Conservation (phyloP, 208 protist genomes). For the Wallacemonas sp. region DNA sequence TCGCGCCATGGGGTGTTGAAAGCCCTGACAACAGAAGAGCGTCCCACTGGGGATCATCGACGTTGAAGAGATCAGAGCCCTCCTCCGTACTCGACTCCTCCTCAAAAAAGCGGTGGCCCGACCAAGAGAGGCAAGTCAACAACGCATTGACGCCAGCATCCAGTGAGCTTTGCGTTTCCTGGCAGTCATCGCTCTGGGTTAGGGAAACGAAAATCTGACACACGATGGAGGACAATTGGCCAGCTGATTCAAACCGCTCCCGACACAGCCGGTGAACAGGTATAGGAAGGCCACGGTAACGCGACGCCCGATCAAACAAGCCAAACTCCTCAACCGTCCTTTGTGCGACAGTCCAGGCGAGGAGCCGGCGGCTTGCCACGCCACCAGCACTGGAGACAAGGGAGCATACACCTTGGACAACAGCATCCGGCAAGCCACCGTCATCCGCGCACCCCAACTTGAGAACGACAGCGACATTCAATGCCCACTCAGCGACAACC, state of each 20-base stretch:
- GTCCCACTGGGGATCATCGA: constrained; percentile 54
- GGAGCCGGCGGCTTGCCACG: constrained; percentile 15
- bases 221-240: constrained; percentile 18
- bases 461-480: constrained; percentile 52
- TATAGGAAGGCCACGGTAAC: constrained; percentile 58
- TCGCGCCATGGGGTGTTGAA: neutral
- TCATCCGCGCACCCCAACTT: constrained; percentile 58
- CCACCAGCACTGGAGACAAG: constrained; percentile 18
- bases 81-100: constrained; percentile 60
- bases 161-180: constrained; percentile 21
- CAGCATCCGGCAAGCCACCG: constrained; percentile 10
- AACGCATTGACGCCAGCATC: constrained; percentile 39
- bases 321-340: constrained; percentile 75
- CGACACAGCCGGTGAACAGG: constrained; percentile 54
- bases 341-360: constrained; percentile 19
- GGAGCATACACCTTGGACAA: constrained; percentile 11
- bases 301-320: constrained; percentile 51
- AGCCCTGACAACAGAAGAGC: constrained; percentile 35
- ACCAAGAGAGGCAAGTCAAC: constrained; percentile 69
- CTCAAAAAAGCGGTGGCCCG: constrained; percentile 73
- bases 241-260: constrained; percentile 33
- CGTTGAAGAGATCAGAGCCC: constrained; percentile 39
- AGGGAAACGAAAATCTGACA: neutral
- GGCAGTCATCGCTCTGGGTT: neutral
- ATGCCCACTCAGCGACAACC: constrained; percentile 59